phyloP scores from a whole-genome alignment of 495 filamentous ascomycete species.

The Aspergillus funiculosus region DNA sequence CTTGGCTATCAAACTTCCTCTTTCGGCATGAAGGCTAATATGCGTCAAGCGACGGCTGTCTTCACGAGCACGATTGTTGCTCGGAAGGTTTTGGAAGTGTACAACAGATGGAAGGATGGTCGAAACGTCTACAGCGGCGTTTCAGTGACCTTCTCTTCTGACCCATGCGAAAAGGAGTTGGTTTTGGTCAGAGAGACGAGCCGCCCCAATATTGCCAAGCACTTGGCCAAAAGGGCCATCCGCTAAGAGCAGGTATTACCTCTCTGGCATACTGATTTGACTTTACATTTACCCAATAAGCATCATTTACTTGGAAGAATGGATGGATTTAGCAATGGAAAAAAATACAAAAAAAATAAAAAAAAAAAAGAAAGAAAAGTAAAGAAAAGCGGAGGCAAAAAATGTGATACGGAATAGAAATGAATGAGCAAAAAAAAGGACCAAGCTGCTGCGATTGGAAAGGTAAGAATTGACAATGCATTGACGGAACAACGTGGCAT shows the following conservation, averaged over 20 bases:
- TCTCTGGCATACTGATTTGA: too few species aligned
- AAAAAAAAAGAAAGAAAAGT: conserved; percentile 4
- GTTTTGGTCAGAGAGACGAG: conserved; percentile 19
- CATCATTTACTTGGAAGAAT: background rate
- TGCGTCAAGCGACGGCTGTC: conserved; percentile 27
- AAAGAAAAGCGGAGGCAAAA: background rate
- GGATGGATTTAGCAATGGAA: background rate
- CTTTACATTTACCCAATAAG: background rate
- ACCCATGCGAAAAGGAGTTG: conserved; percentile 35
- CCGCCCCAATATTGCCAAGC: conserved; percentile 16
- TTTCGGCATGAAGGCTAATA: background rate
- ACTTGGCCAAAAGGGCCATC: conserved; percentile 15
- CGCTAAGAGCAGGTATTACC: conserved; percentile 9
- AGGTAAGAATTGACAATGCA: conserved; percentile 1
- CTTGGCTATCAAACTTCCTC: too few species aligned
- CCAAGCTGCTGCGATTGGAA: conserved; percentile 9
- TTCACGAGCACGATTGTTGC: conserved; percentile 31
- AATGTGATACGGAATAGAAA: too few species aligned
- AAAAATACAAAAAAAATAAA: background rate
- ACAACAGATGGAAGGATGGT: conserved; percentile 22
- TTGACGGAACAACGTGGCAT: conserved; percentile 7
- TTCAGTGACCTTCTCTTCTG: conserved; percentile 30
- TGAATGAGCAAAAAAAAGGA: too few species aligned
- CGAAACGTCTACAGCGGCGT: conserved; percentile 27
- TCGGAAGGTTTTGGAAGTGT: conserved; percentile 28